phyloP scores from a whole-genome alignment of 345 rosid genomes.

The Syzygium grande region DNA sequence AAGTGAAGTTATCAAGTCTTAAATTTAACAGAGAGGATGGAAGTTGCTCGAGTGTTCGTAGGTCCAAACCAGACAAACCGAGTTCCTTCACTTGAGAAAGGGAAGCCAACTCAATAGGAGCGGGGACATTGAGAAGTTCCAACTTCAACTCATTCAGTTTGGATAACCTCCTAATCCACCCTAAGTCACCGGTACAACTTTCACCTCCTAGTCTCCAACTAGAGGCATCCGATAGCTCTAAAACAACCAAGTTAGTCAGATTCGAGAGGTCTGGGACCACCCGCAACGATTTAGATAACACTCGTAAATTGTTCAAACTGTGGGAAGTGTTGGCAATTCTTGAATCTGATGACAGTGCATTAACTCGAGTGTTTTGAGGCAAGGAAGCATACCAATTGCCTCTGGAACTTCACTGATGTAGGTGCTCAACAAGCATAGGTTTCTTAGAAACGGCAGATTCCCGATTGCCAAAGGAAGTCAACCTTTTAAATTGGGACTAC shows the following conservation, averaged over 20 bases:
- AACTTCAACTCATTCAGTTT: not conserved
- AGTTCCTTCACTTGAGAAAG: not conserved
- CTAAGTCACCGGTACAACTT: not conserved
- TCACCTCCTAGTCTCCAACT: not conserved
- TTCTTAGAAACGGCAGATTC: not conserved
- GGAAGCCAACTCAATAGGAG: not conserved
- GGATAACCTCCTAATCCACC: not conserved
- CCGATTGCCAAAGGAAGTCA: not conserved
- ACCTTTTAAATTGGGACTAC: not conserved
- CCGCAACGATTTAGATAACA: not conserved
- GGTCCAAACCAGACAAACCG: not conserved
- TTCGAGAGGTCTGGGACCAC: not conserved
- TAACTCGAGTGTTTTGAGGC: not conserved
- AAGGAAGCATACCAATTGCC: not conserved
- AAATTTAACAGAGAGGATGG: rapidly evolving
- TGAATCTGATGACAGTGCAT: not conserved
- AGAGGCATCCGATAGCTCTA: not conserved
- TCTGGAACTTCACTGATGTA: not conserved
- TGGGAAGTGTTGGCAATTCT: not conserved
- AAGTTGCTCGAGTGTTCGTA: rapidly evolving
- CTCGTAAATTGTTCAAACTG: not conserved
- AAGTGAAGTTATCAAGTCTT: rapidly evolving
- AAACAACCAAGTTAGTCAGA: not conserved
- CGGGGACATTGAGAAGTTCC: not conserved
- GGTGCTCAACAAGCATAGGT: not conserved